phyloP scores from a whole-genome alignment of 345 rosid genomes.

The Linum usitatissimum region DNA sequence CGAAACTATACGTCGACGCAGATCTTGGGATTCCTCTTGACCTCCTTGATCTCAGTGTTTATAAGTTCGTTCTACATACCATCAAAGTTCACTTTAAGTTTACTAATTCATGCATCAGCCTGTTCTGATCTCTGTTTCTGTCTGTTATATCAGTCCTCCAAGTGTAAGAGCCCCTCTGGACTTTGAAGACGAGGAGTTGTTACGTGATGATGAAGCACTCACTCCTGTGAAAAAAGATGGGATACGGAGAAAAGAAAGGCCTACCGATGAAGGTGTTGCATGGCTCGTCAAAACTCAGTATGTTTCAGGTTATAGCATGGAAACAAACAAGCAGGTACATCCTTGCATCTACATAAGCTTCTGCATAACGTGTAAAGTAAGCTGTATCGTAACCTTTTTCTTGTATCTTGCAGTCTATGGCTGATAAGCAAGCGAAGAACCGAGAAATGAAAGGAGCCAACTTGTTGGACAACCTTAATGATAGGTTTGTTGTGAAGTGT shows the following conservation, averaged over 20 bases:
- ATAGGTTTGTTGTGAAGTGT: constrained; percentile 39
- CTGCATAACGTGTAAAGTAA: neutral
- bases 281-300: constrained; percentile 98
- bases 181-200: constrained; percentile 82
- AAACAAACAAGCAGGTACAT: constrained; percentile 70
- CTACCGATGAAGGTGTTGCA: constrained; percentile 87
- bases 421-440: constrained; percentile 92
- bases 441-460: constrained; percentile 71
- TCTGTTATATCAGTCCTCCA: constrained; percentile 47
- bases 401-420: constrained; percentile 60
- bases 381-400: constrained; percentile 6
- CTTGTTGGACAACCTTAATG: constrained; percentile 64
- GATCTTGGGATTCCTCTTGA: constrained; percentile 98
- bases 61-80: constrained; percentile 48
- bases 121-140: constrained; percentile 13
- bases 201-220: constrained; percentile 71
- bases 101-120: neutral
- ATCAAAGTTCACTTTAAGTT: constrained; percentile 5
- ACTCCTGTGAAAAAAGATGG: constrained; percentile 84
- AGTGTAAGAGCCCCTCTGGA: constrained; percentile 45
- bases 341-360: neutral
- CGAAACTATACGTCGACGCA: constrained; percentile 81
- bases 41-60: constrained; percentile 88
- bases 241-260: constrained; percentile 78
- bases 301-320: constrained; percentile 79